Evolutionary conservation across 805 yeast species (phyloP), one percentile per base, ranked within the genome.

Genomic region (Myxozyma lipomycoides): DNA sequence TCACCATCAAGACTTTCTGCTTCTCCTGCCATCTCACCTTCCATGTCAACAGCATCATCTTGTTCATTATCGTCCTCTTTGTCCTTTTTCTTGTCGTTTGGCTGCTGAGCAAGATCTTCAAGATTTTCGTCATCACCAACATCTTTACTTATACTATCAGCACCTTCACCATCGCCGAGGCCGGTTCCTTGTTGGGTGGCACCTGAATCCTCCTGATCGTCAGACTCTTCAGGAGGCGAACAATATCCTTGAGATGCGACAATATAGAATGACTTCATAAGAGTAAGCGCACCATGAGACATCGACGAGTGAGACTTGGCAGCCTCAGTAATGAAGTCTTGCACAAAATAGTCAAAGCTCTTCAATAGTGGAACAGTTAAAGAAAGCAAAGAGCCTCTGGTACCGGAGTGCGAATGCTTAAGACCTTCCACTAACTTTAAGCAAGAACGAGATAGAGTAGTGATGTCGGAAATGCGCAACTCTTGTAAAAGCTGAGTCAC

Each of bases 1-100:
- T 91, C 77, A 1, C 73, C 73, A 1, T 72, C 74, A 3, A 68
- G 71, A 58, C 90, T 89, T 67, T 91, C 96, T 6, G 84, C 67
- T 24, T 87, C 82, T 48, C 98, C 98, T 22, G 93, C 96, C 95
- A 93, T 87, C 61, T 93, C 98, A 32, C 97, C 96, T 61, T 90
- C 95, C 65, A 90, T 86, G 44, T 88, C 95, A 41, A 86, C 89
- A 3, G 97, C 97, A 65, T 87, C 88, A 45, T 88, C 80, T 6
- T 81, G 83, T n/a, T 84, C 84, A 7, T 73, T 71, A 9, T 76
- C 74, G 34, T 83, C 78, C 45, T 84, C 78, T 34, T 89, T 90
- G 45, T 83, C 79, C 58, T 86, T 84, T 26, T 83, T 83, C 48
- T 81, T 79, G 61, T 84, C 86, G 59, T 81, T 77, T 5, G 57